Base-by-base conservation (phyloP, 2,329 filamentous ascomycete genomes). In the Alternaria arborescens region DNA sequence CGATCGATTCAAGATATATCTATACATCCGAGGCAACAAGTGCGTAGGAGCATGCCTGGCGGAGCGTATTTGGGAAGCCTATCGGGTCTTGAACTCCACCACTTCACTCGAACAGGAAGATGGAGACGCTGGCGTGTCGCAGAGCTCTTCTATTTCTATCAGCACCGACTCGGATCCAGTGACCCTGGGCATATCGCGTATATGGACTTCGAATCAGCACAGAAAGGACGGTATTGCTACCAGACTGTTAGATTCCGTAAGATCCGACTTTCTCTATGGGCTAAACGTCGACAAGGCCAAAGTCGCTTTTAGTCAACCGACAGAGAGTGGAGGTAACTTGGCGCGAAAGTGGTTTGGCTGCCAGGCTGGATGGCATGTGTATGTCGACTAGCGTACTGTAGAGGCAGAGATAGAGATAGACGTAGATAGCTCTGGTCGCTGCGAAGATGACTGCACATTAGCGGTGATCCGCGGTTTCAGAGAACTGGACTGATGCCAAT, bases 261-360 rank as follows among this genome's bases (percentile, higher is more conserved):
- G 84, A 55, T 80, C 78, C 58, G 82, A 85, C 68, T 88, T 88
- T 68, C 80, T 87, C 54, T 84, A 86, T 61, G 83, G 84, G 3
- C 79, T 86, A 75, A 81, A 82, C 40, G 80, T 88, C 48, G 79
- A 82, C 18, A 88, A 86, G 72, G 79, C 81, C 11, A 75, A 83
- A 69, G 80, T 89, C 40, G 88, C 88, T 3, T 89, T 90, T 77
- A 89, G 87, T 67, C 87, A 89, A 68, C 87, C 88, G n/a, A 90
- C 88, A 0, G 85, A 85, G 66, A 85, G 83, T 68, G 88, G 88
- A 38, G 83, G 82, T 14, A 78, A 78, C 42, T 78, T 91, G 64
- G 87, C 87, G 8, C 80, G 84, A 68, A 83, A 82, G 61, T 89
- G 87, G 80, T 87, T 85, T 67, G 86, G 84, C 22, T 78, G 77